Evolutionary conservation across 2,329 filamentous ascomycete species (phyloP), one percentile per base, ranked within the genome.

Genomic region (Grosmannia serpens): DNA sequence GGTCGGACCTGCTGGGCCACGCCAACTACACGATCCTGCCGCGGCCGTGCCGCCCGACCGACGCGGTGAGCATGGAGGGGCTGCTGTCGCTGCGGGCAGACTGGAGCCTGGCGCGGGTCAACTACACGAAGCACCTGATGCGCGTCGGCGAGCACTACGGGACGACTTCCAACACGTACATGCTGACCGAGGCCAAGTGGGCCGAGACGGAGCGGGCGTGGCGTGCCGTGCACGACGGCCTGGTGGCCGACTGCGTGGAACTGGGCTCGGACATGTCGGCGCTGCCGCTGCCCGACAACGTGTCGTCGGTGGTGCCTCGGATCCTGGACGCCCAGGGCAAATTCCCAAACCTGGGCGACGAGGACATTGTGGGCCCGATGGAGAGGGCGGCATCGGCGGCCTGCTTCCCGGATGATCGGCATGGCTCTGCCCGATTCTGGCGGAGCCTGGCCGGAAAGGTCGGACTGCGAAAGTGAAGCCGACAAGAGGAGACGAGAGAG

Each of bases 301-400:
- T 85, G 33, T 77, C 86, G 49, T 82, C 81, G 60, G 82, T 82
- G 59, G 83, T 91, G 63, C 87, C 87, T 0, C 79, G 81, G 29
- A 81, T 91, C 64, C 77, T 86, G 62, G 84, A 88, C 68, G 77
- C 86, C 67, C 86, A 87, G 62, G 87, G 88, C 67, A 96, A 96
- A 71, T 96, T 96, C 67, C 91, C 91, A 27, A 84, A 86, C 65
- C 82, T 92, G 35, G 91, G 91, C 56, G 91, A 96, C 66, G 87
- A 91, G 65, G 91, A 95, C 70, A 95, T 96, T 68, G 90, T 96
- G 51, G 91, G 91, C 1, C 91, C 91, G 8, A 96, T 96, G 91
- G 83, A 84, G 65, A 80, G 81, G 15, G 79, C 82, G 63, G 74
- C 75, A 6, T 26, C 46, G 2, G 55, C 41, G 15, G 31, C 8